Base-by-base conservation (phyloP, 1,284 basidiomycete species). In the Schizophyllum commune region DNA sequence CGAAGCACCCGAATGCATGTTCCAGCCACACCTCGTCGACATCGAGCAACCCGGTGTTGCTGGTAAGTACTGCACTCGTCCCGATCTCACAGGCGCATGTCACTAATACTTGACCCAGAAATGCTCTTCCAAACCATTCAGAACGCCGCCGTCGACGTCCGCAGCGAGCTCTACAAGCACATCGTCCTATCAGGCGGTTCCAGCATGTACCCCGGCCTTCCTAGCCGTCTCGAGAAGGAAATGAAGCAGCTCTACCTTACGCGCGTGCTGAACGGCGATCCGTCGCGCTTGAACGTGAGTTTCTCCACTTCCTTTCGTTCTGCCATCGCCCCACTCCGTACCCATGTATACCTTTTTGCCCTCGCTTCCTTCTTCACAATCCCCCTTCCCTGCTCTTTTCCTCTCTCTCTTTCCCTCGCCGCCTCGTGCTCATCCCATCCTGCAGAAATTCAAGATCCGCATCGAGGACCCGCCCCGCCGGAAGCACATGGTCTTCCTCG, bases 1-100 rank as follows among this genome's bases (percentile, higher is more conserved):
- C 73, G 94, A 98, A 76, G 97, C 96, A n/a, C 97, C 97, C 11
- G 97, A 99, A 76, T 99, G 97, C 79, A 95, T 99, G 93, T 99
- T 99, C 89, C 96, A 99, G 75, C 97, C 97, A 22, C 94, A 98
- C 74, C 83, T 99, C 7, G 94, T 99, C 59, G 97, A 99, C 67
- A 82, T 99, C 62, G 97, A 99, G 73, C 96, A 98, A 72, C 92
- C 94, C 1, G 97, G 97, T 60, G 89, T 98, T 60, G 96, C 96
- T 75, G 92, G 91, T 90, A 63, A 60, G 79, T 73, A 19, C 52
- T 4, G 52, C 20, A 56, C 34, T 32, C 9, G 55, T 7, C 19
- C 55, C 2, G 15, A 39, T 32, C 58, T 55, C 8, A 60, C 53
- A 33, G 19, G 22, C 11, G 51, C 56, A 47, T 39, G 1, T 32